A percentile compares a stretch with the other conserved stretches of the same genome.
Conservation (phyloP, 2,329 filamentous ascomycete genomes). For the Penicillium sp. region DNA sequence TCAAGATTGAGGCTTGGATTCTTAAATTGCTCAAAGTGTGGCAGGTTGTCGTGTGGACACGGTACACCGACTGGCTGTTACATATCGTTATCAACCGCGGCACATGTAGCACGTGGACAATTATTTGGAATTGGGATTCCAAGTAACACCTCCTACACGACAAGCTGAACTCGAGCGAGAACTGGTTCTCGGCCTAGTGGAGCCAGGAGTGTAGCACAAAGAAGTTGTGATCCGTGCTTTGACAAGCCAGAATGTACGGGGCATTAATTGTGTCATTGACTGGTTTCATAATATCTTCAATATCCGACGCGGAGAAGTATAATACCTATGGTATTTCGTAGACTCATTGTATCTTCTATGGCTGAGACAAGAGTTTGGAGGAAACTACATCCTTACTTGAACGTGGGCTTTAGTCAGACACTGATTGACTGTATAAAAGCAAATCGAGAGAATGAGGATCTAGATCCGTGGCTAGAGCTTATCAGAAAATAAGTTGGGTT, state of each 20-base stretch:
- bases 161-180: not conserved
- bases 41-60: not conserved
- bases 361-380: not conserved
- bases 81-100: not conserved
- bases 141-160: not conserved
- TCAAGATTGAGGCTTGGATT: not conserved
- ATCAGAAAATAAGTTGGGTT: not conserved
- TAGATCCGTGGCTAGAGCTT: not conserved
- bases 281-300: not conserved
- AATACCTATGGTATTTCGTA: not conserved
- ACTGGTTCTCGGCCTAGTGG: not conserved
- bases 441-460: not conserved
- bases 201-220: not conserved
- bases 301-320: not conserved
- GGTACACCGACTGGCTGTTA: not conserved
- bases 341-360: not conserved
- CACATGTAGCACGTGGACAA: slow-evolving; percentile 1
- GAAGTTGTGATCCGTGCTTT: not conserved
- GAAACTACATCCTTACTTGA: too few species aligned
- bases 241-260: not conserved
- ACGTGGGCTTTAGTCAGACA: too few species aligned
- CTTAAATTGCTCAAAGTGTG: not conserved
- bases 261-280: not conserved
- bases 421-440: not conserved
- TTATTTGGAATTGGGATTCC: not conserved